These are phyloP conservation scores for Pharnaceum exiguum DNA, from an alignment of 148 eudicot species.

Conservation along the genomic window DNA sequence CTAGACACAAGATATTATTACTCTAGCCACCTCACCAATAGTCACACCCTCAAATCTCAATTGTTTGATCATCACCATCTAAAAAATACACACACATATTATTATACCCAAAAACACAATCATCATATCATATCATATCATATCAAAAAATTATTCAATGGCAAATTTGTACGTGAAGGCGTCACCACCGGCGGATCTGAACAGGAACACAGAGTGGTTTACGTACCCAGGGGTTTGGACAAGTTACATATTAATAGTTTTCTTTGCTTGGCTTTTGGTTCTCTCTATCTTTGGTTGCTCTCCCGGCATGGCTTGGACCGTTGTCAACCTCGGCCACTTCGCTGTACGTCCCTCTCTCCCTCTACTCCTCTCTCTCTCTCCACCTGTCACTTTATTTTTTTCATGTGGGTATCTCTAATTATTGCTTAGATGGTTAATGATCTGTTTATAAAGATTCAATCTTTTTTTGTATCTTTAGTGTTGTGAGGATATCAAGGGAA, in stretches of 20 bases:
- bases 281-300: conserved; percentile 65
- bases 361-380: background rate
- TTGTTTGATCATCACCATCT: too few species aligned
- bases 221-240: conserved; percentile 92
- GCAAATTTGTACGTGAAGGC: conserved; percentile 76
- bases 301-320: conserved; percentile 87
- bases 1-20: too few species aligned
- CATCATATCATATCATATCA: too few species aligned
- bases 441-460: conserved; percentile 16
- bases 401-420: conserved; percentile 3
- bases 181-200: conserved; percentile 71
- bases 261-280: conserved; percentile 73
- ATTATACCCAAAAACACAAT: too few species aligned
- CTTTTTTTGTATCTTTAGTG: background rate
- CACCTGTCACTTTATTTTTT: background rate
- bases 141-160: too few species aligned
- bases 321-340: conserved; percentile 67
- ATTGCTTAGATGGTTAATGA: background rate
- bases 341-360: conserved; percentile 28
- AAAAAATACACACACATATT: too few species aligned
- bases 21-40: too few species aligned
- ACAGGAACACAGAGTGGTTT: conserved; percentile 86
- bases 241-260: conserved; percentile 61
- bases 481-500: background rate
- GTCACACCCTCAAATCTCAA: too few species aligned